Conservation (phyloP, 2,329 filamentous ascomycete species). For the Cercospora beticola region DNA sequence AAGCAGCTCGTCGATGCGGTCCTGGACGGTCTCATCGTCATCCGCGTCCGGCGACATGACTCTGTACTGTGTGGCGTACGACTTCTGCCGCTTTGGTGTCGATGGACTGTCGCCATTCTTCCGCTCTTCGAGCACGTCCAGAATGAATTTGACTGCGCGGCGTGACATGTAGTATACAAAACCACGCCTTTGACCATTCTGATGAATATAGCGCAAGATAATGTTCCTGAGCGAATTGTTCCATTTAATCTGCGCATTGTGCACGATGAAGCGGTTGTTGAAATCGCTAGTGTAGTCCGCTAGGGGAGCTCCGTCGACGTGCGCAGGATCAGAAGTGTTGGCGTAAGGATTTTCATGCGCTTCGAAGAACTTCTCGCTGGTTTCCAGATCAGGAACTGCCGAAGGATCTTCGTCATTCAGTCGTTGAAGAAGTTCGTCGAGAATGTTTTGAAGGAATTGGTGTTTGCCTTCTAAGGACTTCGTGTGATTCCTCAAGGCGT, state of each 20-base stretch:
- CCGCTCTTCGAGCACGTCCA: slow-evolving; percentile 96
- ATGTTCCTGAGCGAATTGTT: slow-evolving; percentile 95
- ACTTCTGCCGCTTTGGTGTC: slow-evolving; percentile 29
- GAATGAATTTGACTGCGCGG: slow-evolving; percentile 93
- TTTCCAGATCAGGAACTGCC: slow-evolving; percentile 45
- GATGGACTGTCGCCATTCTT: slow-evolving; percentile 61
- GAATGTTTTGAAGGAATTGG: slow-evolving; percentile 58
- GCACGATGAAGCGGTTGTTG: slow-evolving; percentile 96
- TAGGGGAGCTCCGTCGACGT: slow-evolving; percentile 65
- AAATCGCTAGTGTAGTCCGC: slow-evolving; percentile 91
- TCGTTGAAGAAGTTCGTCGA: slow-evolving; percentile 58
- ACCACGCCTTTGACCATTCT: slow-evolving; percentile 90
- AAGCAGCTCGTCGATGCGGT: slow-evolving; percentile 81
- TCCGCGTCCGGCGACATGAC: slow-evolving; percentile 51
- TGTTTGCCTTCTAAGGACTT: slow-evolving; percentile 58
- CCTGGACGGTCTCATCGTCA: slow-evolving; percentile 69
- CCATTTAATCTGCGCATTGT: slow-evolving; percentile 98
- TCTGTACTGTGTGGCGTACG: slow-evolving; percentile 29
- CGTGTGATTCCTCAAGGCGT: slow-evolving; percentile 56
- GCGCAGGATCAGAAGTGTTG: slow-evolving; percentile 52
- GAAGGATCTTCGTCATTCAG: slow-evolving; percentile 58
- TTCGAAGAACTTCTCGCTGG: slow-evolving; percentile 48
- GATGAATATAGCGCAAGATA: slow-evolving; percentile 93
- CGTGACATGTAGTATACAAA: slow-evolving; percentile 98
- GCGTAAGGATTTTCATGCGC: slow-evolving; percentile 49